Conservation (phyloP, 495 filamentous ascomycete genomes). For the Endocarpon pusillum region DNA sequence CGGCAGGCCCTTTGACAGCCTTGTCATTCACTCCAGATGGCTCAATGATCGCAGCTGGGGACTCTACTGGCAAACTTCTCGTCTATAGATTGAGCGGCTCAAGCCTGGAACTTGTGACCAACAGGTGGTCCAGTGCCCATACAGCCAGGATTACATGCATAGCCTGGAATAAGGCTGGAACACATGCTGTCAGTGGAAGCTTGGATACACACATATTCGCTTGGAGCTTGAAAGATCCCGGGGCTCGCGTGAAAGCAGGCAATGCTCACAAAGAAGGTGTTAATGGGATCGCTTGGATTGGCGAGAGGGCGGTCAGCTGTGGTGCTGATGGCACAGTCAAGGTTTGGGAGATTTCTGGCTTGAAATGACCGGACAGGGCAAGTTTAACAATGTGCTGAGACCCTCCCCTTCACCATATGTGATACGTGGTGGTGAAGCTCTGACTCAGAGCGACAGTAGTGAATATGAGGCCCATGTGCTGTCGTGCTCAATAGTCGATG, state of each 20-base stretch:
- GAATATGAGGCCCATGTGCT: too few relatives aligned
- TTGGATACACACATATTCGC: slow-evolving; percentile 83
- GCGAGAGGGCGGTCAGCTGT: slow-evolving; percentile 52
- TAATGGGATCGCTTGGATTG: slow-evolving; percentile 71
- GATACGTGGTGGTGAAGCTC: too few relatives aligned
- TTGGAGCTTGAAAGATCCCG: slow-evolving; percentile 76
- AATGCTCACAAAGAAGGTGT: slow-evolving; percentile 95
- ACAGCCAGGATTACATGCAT: slow-evolving; percentile 72
- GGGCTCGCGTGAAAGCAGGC: slow-evolving; percentile 54
- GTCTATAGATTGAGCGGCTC: slow-evolving; percentile 42
- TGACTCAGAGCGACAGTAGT: too few relatives aligned
- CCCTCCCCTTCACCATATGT: too few relatives aligned
- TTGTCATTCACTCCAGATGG: slow-evolving; percentile 68
- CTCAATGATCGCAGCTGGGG: slow-evolving; percentile 59
- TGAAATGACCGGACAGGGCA: too few relatives aligned
- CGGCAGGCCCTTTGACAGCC: slow-evolving; percentile 26
- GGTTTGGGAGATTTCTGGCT: slow-evolving; percentile 61
- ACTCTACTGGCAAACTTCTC: slow-evolving; percentile 67
- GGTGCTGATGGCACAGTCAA: slow-evolving; percentile 86
- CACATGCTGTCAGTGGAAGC: slow-evolving; percentile 65
- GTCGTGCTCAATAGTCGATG: too few relatives aligned
- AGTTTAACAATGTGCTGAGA: too few relatives aligned
- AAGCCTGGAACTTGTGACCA: slow-evolving; percentile 24
- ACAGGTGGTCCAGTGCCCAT: slow-evolving; percentile 82
- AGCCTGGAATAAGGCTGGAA: slow-evolving; percentile 60